These are phyloP conservation scores for Thelonectria blattea DNA, from an alignment of 2,329 filamentous ascomycete species.

Conservation along the genomic window DNA sequence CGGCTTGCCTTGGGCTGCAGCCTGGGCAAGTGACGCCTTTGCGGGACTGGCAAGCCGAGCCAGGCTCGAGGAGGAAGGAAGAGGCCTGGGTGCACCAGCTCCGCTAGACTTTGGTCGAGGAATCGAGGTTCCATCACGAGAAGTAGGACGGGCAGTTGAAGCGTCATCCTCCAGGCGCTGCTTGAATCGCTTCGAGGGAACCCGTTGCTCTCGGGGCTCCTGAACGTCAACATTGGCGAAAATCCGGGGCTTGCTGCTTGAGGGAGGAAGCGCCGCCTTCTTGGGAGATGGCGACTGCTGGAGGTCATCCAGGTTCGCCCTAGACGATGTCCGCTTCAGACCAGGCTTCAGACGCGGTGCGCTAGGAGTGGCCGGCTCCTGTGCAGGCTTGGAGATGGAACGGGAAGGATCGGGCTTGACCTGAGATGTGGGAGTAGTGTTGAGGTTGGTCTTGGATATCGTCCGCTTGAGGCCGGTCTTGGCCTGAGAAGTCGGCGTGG, in stretches of 20 bases:
- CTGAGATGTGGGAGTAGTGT: slow-evolving; percentile 56
- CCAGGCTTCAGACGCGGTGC: slow-evolving; percentile 49
- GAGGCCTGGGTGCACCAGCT: slow-evolving; percentile 36
- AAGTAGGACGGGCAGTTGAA: slow-evolving; percentile 67
- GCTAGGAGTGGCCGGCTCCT: slow-evolving; percentile 60
- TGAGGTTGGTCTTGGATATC: slow-evolving; percentile 58
- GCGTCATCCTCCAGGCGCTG: slow-evolving; percentile 71
- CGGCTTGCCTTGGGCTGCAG: slow-evolving; percentile 34
- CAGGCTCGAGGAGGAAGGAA: slow-evolving; percentile 55
- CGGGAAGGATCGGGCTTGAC: slow-evolving; percentile 47
- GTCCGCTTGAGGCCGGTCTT: slow-evolving; percentile 57
- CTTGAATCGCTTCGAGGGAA: slow-evolving; percentile 73
- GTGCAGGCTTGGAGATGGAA: slow-evolving; percentile 41
- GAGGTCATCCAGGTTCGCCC: slow-evolving; percentile 38
- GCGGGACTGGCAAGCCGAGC: slow-evolving; percentile 77
- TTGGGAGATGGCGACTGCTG: slow-evolving; percentile 39
- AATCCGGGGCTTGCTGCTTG: slow-evolving; percentile 23
- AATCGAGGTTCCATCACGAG: slow-evolving; percentile 57
- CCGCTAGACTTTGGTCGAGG: slow-evolving; percentile 51
- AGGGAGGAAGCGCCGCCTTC: slow-evolving; percentile 33
- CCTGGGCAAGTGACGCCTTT: slow-evolving; percentile 72
- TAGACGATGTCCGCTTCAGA: slow-evolving; percentile 38
- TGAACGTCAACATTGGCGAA: slow-evolving; percentile 32
- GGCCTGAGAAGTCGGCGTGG: slow-evolving; percentile 41
- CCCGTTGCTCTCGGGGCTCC: slow-evolving; percentile 23